Conservation (phyloP, 2,329 filamentous ascomycete genomes). For the Graphilbum sp. region DNA sequence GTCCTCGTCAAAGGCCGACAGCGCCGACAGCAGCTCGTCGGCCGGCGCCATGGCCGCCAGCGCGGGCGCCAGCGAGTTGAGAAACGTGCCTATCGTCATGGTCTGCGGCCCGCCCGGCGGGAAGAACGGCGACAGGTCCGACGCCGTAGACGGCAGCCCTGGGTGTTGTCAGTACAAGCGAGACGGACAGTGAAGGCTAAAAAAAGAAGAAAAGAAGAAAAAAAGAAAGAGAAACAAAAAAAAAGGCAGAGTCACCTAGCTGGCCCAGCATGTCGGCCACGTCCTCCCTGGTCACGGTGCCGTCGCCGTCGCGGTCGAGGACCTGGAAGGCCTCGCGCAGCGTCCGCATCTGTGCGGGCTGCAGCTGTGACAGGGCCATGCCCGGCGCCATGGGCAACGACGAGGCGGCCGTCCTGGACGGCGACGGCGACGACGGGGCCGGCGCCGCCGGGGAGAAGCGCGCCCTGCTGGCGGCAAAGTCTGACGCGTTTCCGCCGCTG, state of each 20-base stretch:
- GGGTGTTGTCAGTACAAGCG: background rate
- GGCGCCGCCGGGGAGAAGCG: conserved; percentile 6
- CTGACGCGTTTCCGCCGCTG: background rate
- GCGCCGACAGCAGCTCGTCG: conserved; percentile 71
- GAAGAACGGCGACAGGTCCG: conserved; percentile 69
- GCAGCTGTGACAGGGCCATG: conserved; percentile 53
- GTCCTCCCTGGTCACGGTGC: conserved; percentile 65
- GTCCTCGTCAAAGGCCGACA: conserved; percentile 89
- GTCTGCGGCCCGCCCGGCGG: conserved; percentile 53
- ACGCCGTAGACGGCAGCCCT: conserved; percentile 59
- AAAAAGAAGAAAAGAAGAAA: background rate
- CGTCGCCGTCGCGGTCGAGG: conserved; percentile 77
- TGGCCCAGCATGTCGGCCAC: conserved; percentile 78
- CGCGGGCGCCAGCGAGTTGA: conserved; percentile 64
- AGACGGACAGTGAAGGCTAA: background rate
- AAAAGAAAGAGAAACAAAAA: conserved; percentile 2
- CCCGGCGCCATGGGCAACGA: conserved; percentile 20
- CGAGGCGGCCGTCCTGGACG: conserved; percentile 11
- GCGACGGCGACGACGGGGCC: conserved; percentile 8
- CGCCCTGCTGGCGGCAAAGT: background rate
- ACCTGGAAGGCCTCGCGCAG: conserved; percentile 90
- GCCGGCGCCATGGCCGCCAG: conserved; percentile 60
- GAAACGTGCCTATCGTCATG: conserved; percentile 70
- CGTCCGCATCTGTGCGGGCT: conserved; percentile 68
- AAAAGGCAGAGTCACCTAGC: conserved; percentile 38